These are phyloP conservation scores for Skeletonema costatum DNA, from an alignment of 108 stramenopile species.

Conservation along the genomic window DNA sequence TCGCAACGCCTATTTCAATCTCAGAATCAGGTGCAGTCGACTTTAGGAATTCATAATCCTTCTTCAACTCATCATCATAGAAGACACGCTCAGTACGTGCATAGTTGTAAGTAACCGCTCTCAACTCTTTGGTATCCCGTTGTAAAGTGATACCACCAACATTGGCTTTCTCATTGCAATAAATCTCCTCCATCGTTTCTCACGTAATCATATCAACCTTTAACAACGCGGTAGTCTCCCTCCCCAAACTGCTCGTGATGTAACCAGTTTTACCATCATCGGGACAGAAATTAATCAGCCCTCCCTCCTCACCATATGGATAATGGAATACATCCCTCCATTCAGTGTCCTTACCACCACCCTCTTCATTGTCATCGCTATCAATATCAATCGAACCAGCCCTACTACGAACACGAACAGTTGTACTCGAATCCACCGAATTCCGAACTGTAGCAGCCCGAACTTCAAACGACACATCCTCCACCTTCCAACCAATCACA, in stretches of 20 bases:
- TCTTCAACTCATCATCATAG: constrained; percentile 59
- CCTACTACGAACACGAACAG: constrained; percentile 42
- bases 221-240: constrained; percentile 68
- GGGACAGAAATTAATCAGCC: constrained; percentile 55
- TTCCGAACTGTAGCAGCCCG: constrained; percentile 52
- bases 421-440: constrained; percentile 48
- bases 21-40: constrained; percentile 38
- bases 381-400: constrained; percentile 13
- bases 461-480: constrained; percentile 54
- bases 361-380: neutral
- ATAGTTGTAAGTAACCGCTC: constrained; percentile 60
- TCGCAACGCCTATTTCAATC: constrained; percentile 47
- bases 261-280: constrained; percentile 56
- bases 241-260: constrained; percentile 50
- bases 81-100: constrained; percentile 62
- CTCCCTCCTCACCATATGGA: constrained; percentile 66
- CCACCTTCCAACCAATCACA: constrained; percentile 60
- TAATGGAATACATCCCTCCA: constrained; percentile 62
- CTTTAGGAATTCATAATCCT: constrained; percentile 55
- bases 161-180: constrained; percentile 60
- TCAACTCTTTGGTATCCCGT: constrained; percentile 64
- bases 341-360: constrained; percentile 15
- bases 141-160: constrained; percentile 58
- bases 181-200: constrained; percentile 57
- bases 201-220: constrained; percentile 67